Conservation (phyloP, 2,329 filamentous ascomycete species). For the Cadophora luteo-olivacea region DNA sequence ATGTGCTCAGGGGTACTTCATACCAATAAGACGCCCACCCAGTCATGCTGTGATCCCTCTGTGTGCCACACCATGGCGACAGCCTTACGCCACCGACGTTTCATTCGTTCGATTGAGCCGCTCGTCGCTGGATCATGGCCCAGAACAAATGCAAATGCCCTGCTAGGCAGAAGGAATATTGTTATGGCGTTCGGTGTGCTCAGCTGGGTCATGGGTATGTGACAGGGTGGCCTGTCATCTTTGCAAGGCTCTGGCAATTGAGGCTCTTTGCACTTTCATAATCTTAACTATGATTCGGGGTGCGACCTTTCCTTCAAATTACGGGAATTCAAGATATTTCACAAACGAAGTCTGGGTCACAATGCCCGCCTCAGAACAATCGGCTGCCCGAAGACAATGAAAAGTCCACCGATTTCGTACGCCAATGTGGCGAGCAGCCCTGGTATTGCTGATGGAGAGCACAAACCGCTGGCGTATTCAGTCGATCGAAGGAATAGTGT, state of each 20-base stretch:
- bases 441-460: not conserved
- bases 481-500: conserved; percentile 8
- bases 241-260: not conserved
- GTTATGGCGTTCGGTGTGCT: conserved; percentile 11
- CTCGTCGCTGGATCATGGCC: not conserved
- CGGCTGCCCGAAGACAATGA: not conserved
- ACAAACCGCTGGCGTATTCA: not conserved
- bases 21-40: not conserved
- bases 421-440: not conserved
- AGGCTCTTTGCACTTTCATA: conserved; percentile 11
- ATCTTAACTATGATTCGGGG: not conserved
- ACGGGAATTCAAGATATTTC: not conserved
- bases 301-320: not conserved
- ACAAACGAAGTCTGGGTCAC: not conserved
- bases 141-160: not conserved
- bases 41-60: not conserved
- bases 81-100: conserved; percentile 4
- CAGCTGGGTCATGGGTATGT: not conserved
- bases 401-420: not conserved
- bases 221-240: no score
- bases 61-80: conserved; percentile 1
- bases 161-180: not conserved
- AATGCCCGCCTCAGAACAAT: not conserved
- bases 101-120: conserved; percentile 14
- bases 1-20: not conserved